phyloP scores from a whole-genome alignment of 2,329 filamentous ascomycete species.

The Venturia aucupariae region DNA sequence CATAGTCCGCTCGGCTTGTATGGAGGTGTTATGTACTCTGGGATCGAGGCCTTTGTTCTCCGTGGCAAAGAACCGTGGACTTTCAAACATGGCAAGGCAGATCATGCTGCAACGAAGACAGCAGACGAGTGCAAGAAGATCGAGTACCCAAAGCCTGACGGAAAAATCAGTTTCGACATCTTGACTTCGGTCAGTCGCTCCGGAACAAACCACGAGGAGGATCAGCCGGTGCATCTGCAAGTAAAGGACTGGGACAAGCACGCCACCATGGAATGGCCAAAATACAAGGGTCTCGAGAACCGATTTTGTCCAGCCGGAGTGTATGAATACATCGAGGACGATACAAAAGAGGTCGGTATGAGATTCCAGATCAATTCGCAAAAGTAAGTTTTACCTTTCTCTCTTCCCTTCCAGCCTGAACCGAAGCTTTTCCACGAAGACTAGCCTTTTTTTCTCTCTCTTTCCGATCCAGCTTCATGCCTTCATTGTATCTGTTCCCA shows the following conservation, averaged over 20 bases:
- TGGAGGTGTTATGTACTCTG: constrained; percentile 86
- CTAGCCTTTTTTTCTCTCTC: too few species aligned
- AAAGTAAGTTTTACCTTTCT: constrained; percentile 57
- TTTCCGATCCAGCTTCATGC: not conserved
- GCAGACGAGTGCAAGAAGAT: constrained; percentile 80
- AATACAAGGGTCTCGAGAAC: constrained; percentile 88
- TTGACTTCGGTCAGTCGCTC: constrained; percentile 90
- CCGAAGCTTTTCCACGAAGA: too few species aligned
- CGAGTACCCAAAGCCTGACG: constrained; percentile 93
- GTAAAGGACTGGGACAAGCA: constrained; percentile 94
- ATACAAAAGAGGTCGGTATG: constrained; percentile 75
- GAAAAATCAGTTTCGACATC: constrained; percentile 91
- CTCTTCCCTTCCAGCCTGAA: not conserved
- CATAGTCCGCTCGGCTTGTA: constrained; percentile 78
- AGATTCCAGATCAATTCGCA: constrained; percentile 96
- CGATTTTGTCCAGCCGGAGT: constrained; percentile 95
- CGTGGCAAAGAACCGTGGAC: constrained; percentile 88
- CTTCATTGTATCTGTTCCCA: not conserved
- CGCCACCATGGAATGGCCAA: constrained; percentile 70
- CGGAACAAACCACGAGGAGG: constrained; percentile 96
- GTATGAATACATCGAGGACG: constrained; percentile 95
- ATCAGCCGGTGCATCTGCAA: constrained; percentile 92
- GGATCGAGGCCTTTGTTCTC: constrained; percentile 79
- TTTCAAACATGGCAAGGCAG: constrained; percentile 69
- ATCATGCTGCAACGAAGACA: constrained; percentile 68